phyloP scores from a whole-genome alignment of 805 yeast species.

The Scheffersomyces coipomensis region DNA sequence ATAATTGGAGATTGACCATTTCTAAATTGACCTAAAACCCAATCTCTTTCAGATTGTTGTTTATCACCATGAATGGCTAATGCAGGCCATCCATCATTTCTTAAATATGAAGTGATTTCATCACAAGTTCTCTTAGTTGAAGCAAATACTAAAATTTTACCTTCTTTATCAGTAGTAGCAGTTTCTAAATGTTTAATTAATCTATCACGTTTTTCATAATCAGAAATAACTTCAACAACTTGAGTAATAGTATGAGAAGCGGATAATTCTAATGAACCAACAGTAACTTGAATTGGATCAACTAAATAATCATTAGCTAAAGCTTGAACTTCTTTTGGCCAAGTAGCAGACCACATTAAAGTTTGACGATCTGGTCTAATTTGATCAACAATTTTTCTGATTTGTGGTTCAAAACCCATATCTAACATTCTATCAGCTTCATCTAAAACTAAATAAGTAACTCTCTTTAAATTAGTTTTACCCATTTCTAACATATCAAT shows the following conservation, averaged over 20 bases:
- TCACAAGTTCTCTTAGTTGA: constrained; percentile 99
- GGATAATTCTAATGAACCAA: constrained; percentile 93
- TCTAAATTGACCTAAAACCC: constrained; percentile 94
- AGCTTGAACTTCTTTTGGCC: constrained; percentile 98
- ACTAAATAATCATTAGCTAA: constrained; percentile 87
- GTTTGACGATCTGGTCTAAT: constrained; percentile 99
- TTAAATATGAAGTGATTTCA: constrained; percentile 84
- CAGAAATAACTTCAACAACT: constrained; percentile 85
- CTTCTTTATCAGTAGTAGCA: constrained; percentile 66
- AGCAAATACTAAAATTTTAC: constrained; percentile 85
- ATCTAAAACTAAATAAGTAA: constrained; percentile 93
- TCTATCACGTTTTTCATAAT: constrained; percentile 93
- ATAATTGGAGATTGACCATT: constrained; percentile 90
- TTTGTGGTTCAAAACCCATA: constrained; percentile 99
- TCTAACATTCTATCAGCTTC: constrained; percentile 99
- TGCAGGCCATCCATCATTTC: constrained; percentile 99
- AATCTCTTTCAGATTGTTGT: constrained; percentile 96
- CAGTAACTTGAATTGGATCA: constrained; percentile 93
- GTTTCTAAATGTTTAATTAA: constrained; percentile 77
- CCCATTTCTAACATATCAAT: constrained; percentile 96
- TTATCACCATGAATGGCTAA: constrained; percentile 98
- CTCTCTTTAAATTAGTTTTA: constrained; percentile 93
- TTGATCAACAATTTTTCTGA: constrained; percentile 95
- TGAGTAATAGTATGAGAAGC: constrained; percentile 97
- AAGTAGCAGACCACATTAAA: constrained; percentile 99